These are phyloP conservation scores for Inonotus obliquus DNA, from an alignment of 1,284 basidiomycete genomes.

Conservation along the genomic window DNA sequence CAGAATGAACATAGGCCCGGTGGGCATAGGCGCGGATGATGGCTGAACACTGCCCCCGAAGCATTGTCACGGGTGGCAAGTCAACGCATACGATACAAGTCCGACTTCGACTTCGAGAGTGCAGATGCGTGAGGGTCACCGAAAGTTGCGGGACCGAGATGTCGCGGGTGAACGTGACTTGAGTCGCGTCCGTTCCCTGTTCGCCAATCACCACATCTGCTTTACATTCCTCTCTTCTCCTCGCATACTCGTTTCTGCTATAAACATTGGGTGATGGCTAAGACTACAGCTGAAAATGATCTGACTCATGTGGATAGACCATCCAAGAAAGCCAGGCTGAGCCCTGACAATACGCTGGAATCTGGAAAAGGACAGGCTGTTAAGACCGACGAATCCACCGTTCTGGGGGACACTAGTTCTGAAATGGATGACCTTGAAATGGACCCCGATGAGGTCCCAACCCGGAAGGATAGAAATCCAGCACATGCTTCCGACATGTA, in stretches of 20 bases:
- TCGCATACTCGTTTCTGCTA: background rate
- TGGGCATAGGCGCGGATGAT: background rate
- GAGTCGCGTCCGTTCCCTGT: background rate
- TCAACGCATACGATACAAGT: too few species aligned
- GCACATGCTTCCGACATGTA: conserved; percentile 81
- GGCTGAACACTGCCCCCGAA: background rate
- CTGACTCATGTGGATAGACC: conserved; percentile 29
- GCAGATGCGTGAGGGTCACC: too few species aligned
- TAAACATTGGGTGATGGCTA: background rate
- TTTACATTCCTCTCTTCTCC: background rate
- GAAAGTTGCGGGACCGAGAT: background rate
- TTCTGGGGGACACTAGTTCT: conserved; percentile 4
- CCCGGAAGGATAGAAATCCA: conserved; percentile 37
- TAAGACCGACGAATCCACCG: background rate
- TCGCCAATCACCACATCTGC: background rate
- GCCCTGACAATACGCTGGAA: conserved; percentile 6
- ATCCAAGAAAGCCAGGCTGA: conserved; percentile 39
- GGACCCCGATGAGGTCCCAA: conserved; percentile 48
- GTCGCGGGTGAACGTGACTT: background rate
- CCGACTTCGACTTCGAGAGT: too few species aligned
- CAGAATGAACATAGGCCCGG: background rate
- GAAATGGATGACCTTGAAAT: conserved; percentile 27
- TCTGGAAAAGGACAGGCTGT: conserved; percentile 15
- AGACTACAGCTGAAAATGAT: background rate
- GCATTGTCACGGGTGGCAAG: background rate